Base-by-base conservation (phyloP, 73 alveolate species). In the Paramecium pentaurelia region DNA sequence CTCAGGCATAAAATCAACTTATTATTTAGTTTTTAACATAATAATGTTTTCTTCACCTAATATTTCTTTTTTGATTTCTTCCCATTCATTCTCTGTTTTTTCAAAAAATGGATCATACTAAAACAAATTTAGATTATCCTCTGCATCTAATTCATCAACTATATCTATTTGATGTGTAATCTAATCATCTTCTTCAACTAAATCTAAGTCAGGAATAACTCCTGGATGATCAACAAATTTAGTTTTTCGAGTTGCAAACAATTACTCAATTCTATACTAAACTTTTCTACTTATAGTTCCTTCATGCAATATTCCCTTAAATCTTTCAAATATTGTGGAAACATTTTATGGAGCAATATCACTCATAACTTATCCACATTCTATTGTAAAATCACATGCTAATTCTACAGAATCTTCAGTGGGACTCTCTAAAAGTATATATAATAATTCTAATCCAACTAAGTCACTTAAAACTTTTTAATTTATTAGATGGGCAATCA, bases 401-500 rank as follows among this genome's bases (percentile, higher is more conserved):
- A 97, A 92, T 92, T 97, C 99, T 11, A 98, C 96, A 7, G 98
- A 95, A 92, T 98, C 99, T 85, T 97, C 99, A 42, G 99, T 97
- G 11, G 99, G 99, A 83, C 94, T 95, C 68, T 97, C 99, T 34
- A 99, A 88, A 44, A 99, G 95, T 85, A 99, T 92, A 83, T 98
- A 93, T 77, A 98, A 92, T 47, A 99, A 94, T 86, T 98, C 99
- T 88, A 98, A 93, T 16, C 99, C 99, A 59, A 99, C 93, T 49
- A 98, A 87, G 93, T 99, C 99, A 75, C 97, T 97, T 14, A 95
- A 95, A 49, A 99, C 99, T 93, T 98, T 98, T 95, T 99, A 98
- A 92, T 99, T 99, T 40, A 99, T 97, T 84, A 99, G 93, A 96
- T 99, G 99, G 14, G 99, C 99, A 49, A 98, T 96, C 99, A 98